Percentiles rank a stretch among this genome's conserved stretches.
Evolutionary conservation across 1,139 yeast species (phyloP).

Genomic region (Eremothecium coryli): DNA sequence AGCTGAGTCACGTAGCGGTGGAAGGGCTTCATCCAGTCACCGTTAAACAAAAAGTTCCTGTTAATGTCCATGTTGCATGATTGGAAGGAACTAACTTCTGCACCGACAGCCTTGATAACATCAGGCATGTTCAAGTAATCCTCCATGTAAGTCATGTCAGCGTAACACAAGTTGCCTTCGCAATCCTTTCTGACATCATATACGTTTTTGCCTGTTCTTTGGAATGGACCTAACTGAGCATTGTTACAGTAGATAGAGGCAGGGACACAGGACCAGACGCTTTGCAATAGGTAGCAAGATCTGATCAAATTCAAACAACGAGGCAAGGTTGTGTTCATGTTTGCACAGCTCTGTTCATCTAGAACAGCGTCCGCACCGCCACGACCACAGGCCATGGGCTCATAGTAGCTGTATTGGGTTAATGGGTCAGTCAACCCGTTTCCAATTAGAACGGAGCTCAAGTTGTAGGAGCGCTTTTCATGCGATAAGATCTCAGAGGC

Average conservation of each 20-base stretch:
- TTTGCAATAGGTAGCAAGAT: constrained; percentile 67
- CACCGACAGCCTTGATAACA: constrained; percentile 79
- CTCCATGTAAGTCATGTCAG: constrained; percentile 56
- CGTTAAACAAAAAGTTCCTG: constrained; percentile 74
- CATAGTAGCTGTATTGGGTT: constrained; percentile 78
- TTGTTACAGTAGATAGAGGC: constrained; percentile 88
- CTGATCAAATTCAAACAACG: constrained; percentile 75
- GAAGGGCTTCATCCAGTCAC: constrained; percentile 91
- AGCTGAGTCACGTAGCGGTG: constrained; percentile 50
- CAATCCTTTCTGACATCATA: constrained; percentile 88
- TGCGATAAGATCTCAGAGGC: constrained; percentile 81
- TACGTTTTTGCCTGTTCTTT: constrained; percentile 82
- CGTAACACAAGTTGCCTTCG: constrained; percentile 77
- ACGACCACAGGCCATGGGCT: constrained; percentile 96
- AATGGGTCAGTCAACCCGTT: constrained; percentile 93
- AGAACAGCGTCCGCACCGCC: constrained; percentile 84
- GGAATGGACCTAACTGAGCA: constrained; percentile 80
- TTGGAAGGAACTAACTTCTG: constrained; percentile 75
- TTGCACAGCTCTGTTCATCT: constrained; percentile 60
- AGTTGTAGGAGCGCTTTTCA: constrained; percentile 68
- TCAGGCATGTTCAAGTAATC: constrained; percentile 57
- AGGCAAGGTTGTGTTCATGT: constrained; percentile 64
- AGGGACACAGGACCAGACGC: constrained; percentile 88
- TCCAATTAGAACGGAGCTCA: constrained; percentile 85
- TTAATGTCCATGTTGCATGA: constrained; percentile 81